A percentile compares a stretch with the other conserved stretches of the same genome.
These are phyloP conservation scores for Candida boidinii DNA, from an alignment of 805 yeast genomes.

Conservation along the genomic window DNA sequence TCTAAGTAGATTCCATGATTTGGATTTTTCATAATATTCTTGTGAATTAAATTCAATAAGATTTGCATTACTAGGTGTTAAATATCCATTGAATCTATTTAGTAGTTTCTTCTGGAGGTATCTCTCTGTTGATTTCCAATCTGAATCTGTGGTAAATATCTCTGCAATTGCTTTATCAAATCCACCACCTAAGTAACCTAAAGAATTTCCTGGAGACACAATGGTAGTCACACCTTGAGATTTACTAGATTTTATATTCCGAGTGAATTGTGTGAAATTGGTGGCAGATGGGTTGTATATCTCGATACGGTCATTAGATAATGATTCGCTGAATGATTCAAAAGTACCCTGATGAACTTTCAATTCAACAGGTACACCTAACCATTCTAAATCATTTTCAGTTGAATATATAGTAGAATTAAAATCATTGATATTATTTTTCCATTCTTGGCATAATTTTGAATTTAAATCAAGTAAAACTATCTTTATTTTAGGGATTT, in stretches of 20 bases:
- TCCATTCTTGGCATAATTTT: slow-evolving; percentile 14
- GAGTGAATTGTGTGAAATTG: background rate
- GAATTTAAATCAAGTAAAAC: slow-evolving; percentile 15
- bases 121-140: slow-evolving; percentile 16
- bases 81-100: slow-evolving; percentile 21
- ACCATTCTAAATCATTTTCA: slow-evolving; percentile 9
- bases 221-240: slow-evolving; percentile 21
- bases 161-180: slow-evolving; percentile 32
- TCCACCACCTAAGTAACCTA: slow-evolving; percentile 44
- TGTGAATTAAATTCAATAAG: slow-evolving; percentile 20
- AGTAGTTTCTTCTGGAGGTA: slow-evolving; percentile 10
- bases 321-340: slow-evolving; percentile 1
- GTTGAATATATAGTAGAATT: slow-evolving; percentile 2
- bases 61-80: slow-evolving; percentile 22
- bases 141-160: slow-evolving; percentile 10
- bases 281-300: background rate
- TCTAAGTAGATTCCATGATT: slow-evolving; percentile 20
- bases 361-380: slow-evolving; percentile 11
- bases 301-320: background rate
- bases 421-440: slow-evolving; percentile 8
- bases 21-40: slow-evolving; percentile 11
- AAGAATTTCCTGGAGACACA: slow-evolving; percentile 44
- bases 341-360: slow-evolving; percentile 13
- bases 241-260: background rate
- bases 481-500: slow-evolving; percentile 7